These are phyloP conservation scores for Penicillium hordei DNA, from an alignment of 2,329 filamentous ascomycete species.

Conservation along the genomic window DNA sequence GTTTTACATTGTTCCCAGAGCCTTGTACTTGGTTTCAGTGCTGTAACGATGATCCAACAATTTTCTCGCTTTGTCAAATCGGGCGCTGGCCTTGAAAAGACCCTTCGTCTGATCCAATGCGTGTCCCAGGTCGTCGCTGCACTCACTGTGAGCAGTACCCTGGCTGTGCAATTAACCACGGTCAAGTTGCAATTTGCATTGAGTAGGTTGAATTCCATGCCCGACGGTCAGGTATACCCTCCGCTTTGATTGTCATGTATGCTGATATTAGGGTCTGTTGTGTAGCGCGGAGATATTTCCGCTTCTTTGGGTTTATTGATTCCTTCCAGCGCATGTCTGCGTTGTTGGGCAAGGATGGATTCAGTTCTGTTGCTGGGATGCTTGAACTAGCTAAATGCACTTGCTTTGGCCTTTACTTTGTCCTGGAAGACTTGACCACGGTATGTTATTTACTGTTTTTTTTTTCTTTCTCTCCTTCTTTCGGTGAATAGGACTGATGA, in stretches of 20 bases:
- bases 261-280: slow-evolving; percentile 5
- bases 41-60: slow-evolving; percentile 20
- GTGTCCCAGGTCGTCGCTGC: slow-evolving; percentile 35
- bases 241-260: neutral
- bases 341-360: slow-evolving; percentile 36
- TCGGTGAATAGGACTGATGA: slow-evolving; percentile 6
- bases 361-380: slow-evolving; percentile 25
- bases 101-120: slow-evolving; percentile 42
- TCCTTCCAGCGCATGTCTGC: slow-evolving; percentile 55
- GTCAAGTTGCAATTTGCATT: slow-evolving; percentile 46
- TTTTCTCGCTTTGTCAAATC: slow-evolving; percentile 36
- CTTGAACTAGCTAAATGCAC: slow-evolving; percentile 59
- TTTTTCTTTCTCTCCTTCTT: too few relatives aligned
- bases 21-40: neutral
- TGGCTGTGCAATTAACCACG: slow-evolving; percentile 36
- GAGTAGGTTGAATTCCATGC: slow-evolving; percentile 31
- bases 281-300: slow-evolving; percentile 61
- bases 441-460: slow-evolving; percentile 43
- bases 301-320: slow-evolving; percentile 67
- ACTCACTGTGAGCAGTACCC: slow-evolving; percentile 28
- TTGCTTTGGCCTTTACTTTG: slow-evolving; percentile 65
- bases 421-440: slow-evolving; percentile 65
- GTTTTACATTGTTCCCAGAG: neutral
- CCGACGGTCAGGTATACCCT: neutral
- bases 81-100: slow-evolving; percentile 40